Evolutionary conservation across 495 filamentous ascomycete genomes (phyloP).

Genomic region (Penicillium daleae): DNA sequence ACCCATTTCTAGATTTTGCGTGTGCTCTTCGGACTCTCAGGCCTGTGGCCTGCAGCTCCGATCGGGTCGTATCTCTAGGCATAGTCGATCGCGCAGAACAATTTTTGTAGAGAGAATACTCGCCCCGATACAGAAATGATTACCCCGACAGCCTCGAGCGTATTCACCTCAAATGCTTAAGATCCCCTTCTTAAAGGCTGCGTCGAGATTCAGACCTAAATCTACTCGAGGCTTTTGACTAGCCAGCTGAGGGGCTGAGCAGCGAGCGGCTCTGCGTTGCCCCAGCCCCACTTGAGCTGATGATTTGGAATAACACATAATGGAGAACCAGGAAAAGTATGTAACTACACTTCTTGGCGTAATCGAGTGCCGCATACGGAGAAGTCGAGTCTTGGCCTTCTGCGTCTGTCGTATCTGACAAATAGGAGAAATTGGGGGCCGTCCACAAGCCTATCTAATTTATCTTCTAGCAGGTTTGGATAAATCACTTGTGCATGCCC

Average conservation of each 20-base stretch:
- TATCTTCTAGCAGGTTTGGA: not conserved
- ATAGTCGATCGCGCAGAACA: not conserved
- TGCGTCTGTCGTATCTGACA: not conserved
- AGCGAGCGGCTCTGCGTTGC: not conserved
- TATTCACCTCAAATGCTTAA: not conserved
- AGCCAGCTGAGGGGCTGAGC: not conserved
- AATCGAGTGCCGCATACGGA: not conserved
- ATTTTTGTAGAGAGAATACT: not conserved
- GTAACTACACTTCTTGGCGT: not conserved
- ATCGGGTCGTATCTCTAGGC: not conserved
- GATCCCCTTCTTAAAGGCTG: not conserved
- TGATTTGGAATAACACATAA: not conserved
- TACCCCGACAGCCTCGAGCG: not conserved
- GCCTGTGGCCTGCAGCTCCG: not conserved
- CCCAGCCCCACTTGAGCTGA: not conserved
- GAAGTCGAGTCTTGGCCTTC: not conserved
- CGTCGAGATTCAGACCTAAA: not conserved
- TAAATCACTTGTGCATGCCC: too few relatives aligned
- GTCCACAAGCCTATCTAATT: not conserved
- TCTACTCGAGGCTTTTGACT: not conserved
- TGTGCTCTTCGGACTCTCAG: slow-evolving; percentile 34
- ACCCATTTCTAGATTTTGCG: slow-evolving; percentile 42
- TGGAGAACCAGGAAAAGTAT: not conserved
- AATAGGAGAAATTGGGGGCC: not conserved
- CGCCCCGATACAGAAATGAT: not conserved